These are phyloP conservation scores for Cladosporium phlei DNA, from an alignment of 2,329 filamentous ascomycete species.

Conservation along the genomic window DNA sequence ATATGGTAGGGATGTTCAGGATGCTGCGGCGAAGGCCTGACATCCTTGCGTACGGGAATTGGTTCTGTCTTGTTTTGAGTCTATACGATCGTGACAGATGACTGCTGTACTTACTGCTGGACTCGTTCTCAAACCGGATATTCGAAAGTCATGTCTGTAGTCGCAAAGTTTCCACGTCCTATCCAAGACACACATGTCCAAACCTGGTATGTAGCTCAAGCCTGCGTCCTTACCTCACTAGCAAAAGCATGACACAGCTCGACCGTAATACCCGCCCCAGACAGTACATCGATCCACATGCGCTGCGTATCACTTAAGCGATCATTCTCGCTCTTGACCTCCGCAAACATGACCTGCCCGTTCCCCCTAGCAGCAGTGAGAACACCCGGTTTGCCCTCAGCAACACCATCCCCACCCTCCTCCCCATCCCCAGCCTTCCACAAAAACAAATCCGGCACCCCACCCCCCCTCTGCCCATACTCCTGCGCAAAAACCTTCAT, in stretches of 20 bases:
- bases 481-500: constrained; percentile 96
- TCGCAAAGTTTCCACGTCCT: too few relatives aligned
- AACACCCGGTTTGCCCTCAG: constrained; percentile 17
- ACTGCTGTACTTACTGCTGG: too few relatives aligned
- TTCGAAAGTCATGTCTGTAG: too few relatives aligned
- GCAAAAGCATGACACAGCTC: constrained; percentile 69
- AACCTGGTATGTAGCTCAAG: too few relatives aligned
- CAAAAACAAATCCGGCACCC: constrained; percentile 86
- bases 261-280: constrained; percentile 76
- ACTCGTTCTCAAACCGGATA: too few relatives aligned
- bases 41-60: too few relatives aligned
- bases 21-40: background rate
- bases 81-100: too few relatives aligned
- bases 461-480: constrained; percentile 78
- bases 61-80: too few relatives aligned
- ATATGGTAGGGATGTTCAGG: background rate
- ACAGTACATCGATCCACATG: constrained; percentile 93
- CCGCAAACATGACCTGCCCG: constrained; percentile 37
- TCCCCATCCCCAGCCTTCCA: constrained; percentile 55
- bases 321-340: constrained; percentile 66
- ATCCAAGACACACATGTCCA: too few relatives aligned
- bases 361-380: background rate
- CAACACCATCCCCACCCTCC: constrained; percentile 1
- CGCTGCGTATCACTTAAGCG: constrained; percentile 91
- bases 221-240: constrained; percentile 44